phyloP scores from a whole-genome alignment of 2,329 filamentous ascomycete genomes.

The Stachybotrys chartarum region DNA sequence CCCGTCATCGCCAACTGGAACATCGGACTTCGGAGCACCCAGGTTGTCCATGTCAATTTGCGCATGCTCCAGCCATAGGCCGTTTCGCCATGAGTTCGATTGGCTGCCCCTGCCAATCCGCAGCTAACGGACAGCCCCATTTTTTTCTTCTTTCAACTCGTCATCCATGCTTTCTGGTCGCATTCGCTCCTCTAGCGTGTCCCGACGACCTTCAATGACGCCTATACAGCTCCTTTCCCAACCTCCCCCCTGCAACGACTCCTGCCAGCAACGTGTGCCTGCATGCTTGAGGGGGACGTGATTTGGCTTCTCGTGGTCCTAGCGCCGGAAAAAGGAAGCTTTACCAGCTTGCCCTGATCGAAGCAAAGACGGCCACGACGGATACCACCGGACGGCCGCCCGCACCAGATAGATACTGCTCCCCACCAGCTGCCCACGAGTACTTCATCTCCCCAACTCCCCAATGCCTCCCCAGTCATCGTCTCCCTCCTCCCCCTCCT shows the following conservation, averaged over 20 bases:
- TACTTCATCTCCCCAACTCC: neutral
- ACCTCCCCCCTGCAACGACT: neutral
- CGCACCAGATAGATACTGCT: neutral
- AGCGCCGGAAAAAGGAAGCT: neutral
- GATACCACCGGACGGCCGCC: slow-evolving; percentile 31
- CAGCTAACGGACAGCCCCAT: too few relatives aligned
- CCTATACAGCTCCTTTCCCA: neutral
- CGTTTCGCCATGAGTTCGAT: too few relatives aligned
- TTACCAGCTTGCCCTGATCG: too few relatives aligned
- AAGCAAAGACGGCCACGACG: too few relatives aligned
- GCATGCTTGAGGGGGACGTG: too few relatives aligned
- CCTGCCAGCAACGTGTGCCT: too few relatives aligned
- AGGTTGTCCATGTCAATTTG: neutral
- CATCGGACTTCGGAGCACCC: neutral
- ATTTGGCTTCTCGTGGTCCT: neutral
- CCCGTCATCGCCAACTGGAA: neutral
- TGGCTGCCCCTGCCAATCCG: too few relatives aligned
- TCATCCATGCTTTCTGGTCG: neutral
- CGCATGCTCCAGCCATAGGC: too few relatives aligned
- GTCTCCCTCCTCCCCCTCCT: slow-evolving; percentile 8
- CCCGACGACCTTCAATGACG: neutral
- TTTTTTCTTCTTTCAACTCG: neutral
- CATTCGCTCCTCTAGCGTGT: neutral
- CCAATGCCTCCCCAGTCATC: slow-evolving; percentile 6
- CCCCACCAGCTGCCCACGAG: neutral